phyloP scores from a whole-genome alignment of 805 yeast genomes.

The Priceomyces medius region DNA sequence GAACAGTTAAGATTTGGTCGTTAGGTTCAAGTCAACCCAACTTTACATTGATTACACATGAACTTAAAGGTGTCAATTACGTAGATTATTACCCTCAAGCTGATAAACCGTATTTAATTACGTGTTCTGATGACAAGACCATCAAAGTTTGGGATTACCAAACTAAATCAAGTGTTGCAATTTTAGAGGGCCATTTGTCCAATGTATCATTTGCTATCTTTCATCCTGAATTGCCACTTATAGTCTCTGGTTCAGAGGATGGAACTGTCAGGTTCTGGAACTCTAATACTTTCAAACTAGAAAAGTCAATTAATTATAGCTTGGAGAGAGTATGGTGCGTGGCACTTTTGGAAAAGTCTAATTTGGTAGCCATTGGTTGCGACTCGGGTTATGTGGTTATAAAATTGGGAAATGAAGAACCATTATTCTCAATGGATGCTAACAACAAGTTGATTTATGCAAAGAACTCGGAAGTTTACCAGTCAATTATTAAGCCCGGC shows the following conservation, averaged over 20 bases:
- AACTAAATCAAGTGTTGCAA: slow-evolving; percentile 92
- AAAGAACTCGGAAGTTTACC: slow-evolving; percentile 84
- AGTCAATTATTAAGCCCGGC: slow-evolving; percentile 68
- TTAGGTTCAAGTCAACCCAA: slow-evolving; percentile 84
- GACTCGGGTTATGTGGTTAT: slow-evolving; percentile 92
- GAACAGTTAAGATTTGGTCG: slow-evolving; percentile 96
- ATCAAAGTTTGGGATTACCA: slow-evolving; percentile 95
- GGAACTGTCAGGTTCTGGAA: slow-evolving; percentile 94
- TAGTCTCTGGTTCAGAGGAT: slow-evolving; percentile 96
- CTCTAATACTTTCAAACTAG: slow-evolving; percentile 88
- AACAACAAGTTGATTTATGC: slow-evolving; percentile 91
- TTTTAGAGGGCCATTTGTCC: slow-evolving; percentile 88
- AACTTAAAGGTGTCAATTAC: slow-evolving; percentile 88
- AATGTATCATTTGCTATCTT: slow-evolving; percentile 96
- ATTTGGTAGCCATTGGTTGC: slow-evolving; percentile 86
- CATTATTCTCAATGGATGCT: slow-evolving; percentile 88
- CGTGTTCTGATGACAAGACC: slow-evolving; percentile 87
- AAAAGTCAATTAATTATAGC: slow-evolving; percentile 85
- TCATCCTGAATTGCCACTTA: slow-evolving; percentile 96
- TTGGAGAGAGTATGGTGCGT: slow-evolving; percentile 98
- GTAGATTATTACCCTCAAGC: slow-evolving; percentile 97
- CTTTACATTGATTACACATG: slow-evolving; percentile 89
- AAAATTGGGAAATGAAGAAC: slow-evolving; percentile 91
- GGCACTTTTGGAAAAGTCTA: slow-evolving; percentile 66
- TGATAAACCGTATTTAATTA: slow-evolving; percentile 93